Base-by-base conservation (phyloP, 2,329 filamentous ascomycete genomes). In the Aaosphaeria arxii region DNA sequence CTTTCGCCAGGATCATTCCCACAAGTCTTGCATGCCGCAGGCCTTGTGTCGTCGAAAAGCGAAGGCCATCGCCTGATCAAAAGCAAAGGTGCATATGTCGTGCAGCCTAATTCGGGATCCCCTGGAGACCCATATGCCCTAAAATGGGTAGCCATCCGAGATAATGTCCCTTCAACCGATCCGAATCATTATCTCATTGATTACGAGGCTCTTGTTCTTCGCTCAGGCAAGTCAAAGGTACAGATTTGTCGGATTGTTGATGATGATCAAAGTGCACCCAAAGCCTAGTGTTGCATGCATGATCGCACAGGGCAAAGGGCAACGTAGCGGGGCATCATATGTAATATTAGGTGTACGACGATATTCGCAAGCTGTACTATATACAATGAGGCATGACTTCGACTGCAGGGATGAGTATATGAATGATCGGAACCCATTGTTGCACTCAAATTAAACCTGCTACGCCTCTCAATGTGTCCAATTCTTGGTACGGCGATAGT, bases 141-240 rank as follows among this genome's bases (percentile, higher is more conserved):
- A 29, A 74, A 77, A 29, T 91, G 84, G 74, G 80, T 77, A 6
- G 77, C 79, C 1, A 78, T 89, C n/a, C 17, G 17, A 24, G 17
- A 24, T 24, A 24, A 24, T 24, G 33, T 36, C n/a, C 48, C 49
- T 51, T 82, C 83, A 62, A 69, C 75, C 28, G 80, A 86, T 45
- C 85, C 83, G 1, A 61, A 74, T 49, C 79, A 82, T 47, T 87
- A 74, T 46, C 64, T 83, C 33, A 78, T 89, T 13, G 80, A 84
- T 51, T 80, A 69, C 30, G 69, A 76, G 1, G 61, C 79, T 2
- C 55, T 86, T n/a, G 74, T 85, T 6, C 54, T 85, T 7, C 71
- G 80, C 50, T 57, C 77, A 2, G 83, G 83, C 6, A 86, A 86
- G 59, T 82, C 79, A 74, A 83, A 80, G 57, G 72, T 84, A 33